Base-by-base conservation (phyloP, 2,329 filamentous ascomycete genomes). In the Aspergillus fructus region DNA sequence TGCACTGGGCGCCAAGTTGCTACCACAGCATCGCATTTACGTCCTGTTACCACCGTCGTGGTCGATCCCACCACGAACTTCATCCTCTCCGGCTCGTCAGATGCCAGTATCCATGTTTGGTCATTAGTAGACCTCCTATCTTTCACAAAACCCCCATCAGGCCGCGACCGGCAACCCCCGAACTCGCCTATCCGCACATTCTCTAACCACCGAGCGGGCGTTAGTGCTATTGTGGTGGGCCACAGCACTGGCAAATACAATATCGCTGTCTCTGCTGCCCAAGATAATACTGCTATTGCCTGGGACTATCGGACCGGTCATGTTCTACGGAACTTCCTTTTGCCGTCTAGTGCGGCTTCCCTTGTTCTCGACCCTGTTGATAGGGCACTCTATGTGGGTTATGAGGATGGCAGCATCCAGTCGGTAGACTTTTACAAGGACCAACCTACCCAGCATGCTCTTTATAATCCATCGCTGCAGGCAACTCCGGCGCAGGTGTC, bases 21-120 rank as follows among this genome's bases (percentile, higher is more conserved):
- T 45, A 78, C 77, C 13, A 73, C 76, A 5, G 74, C 76, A 21
- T 73, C 73, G 30, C 74, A 76, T 65, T 62, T 78, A 47, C 73
- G 77, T 59, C 72, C 76, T 4, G 86, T 97, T 27, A 92, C 90
- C 23, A 88, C 86, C 69, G 79, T 97, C 55, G 86, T 85, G 39
- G 81, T 87, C 24, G 85, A 87, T 68, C 83, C 87, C 11, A 89
- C 87, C 42, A 88, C 75, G 52, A 77, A 77, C 59, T 77, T 77
- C 60, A 73, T 79, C 59, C 64, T 79, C 19, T 79, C 77, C 15
- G 78, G 76, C 42, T 79, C 78, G 13, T 64, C 75, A 64, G 94
- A 99, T 78, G 90, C 92, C 51, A 96, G 91, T 72, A 83, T 97
- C 61, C 91, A 96, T 74, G 88, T 97, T 59, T 99, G 94, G 94